Base-by-base conservation (phyloP, 805 yeast species). In the Pichia cabralensis region DNA sequence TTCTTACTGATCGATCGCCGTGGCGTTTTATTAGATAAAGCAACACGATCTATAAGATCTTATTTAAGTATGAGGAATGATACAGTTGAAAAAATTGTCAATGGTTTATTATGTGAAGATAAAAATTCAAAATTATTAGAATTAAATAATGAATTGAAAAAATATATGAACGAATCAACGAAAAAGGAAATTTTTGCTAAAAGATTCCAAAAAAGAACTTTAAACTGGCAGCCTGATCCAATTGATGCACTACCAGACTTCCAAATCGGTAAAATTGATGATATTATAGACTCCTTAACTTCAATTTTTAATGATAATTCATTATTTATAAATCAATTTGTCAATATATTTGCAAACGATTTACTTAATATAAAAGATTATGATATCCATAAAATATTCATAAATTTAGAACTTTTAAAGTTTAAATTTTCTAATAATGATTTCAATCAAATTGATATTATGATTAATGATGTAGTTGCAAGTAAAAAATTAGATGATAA, bases 171-270 rank as follows among this genome's bases (percentile, higher is more conserved):
- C 20, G 22, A 16, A 17, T 16, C 9, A 9, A 18, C 9, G 15
- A 27, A 11, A 18, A 26, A 10, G 11, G 19, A 5, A 22, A 20
- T 22, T 49, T 27, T 43, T 55, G 14, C 36, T 5, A 25, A 11
- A 31, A 40, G 49, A 31, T 11, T 17, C 5, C 30, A 29, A 20
- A 31, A 28, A 22, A 25, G 36, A 49, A 62, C 31, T 44, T 48
- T 74, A 3, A 61, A 69, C 30, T 84, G 95, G 95, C 53, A 55
- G 8, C 95, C 95, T 0, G 94, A 83, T 45, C 95, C 95, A 0
- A 68, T 82, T 12, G 95, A 85, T 58, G 94, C 95, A 0, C 68
- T 86, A n/a, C 83, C 88, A 0, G 94, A 84, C 53, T 85, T 81
- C 58, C 68, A 71, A 29, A 71, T 73, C 40, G 68, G 66, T 9